Conservation (phyloP, 2,329 filamentous ascomycete genomes). For the Penicillium janthinellum region DNA sequence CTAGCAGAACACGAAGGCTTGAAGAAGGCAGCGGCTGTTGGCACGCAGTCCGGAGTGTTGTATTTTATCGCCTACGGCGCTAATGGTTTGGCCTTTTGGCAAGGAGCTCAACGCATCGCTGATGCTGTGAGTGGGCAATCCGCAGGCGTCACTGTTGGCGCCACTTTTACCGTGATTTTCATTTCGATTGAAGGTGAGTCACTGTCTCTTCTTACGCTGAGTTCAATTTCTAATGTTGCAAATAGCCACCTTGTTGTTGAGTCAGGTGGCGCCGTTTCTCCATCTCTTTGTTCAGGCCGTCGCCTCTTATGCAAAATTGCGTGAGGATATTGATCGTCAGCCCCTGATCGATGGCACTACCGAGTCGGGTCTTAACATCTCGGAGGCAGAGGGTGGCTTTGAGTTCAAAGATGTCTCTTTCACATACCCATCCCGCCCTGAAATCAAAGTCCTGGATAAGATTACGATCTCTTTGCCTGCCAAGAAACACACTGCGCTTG, state of each 20-base stretch:
- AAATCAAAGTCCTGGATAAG: constrained; percentile 31
- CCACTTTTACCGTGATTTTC: constrained; percentile 44
- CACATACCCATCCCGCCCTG: constrained; percentile 35
- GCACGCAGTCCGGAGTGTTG: constrained; percentile 60
- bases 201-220: not conserved
- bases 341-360: constrained; percentile 49
- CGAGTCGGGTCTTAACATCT: constrained; percentile 24
- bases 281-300: constrained; percentile 54
- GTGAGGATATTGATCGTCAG: constrained; percentile 57
- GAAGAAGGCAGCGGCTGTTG: constrained; percentile 60
- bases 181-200: constrained; percentile 40
- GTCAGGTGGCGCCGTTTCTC: constrained; percentile 43
- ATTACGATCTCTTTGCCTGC: constrained; percentile 34
- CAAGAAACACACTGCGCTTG: constrained; percentile 56
- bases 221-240: constrained; percentile 10
- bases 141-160: constrained; percentile 34
- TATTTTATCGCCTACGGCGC: constrained; percentile 70
- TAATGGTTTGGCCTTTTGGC: constrained; percentile 69
- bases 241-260: constrained; percentile 40
- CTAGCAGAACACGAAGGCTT: constrained; percentile 56
- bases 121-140: constrained; percentile 26
- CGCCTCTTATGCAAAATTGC: constrained; percentile 60
- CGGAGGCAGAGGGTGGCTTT: constrained; percentile 33
- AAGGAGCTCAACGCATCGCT: constrained; percentile 61
- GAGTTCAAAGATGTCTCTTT: constrained; percentile 42